phyloP scores from a whole-genome alignment of 1,284 basidiomycete genomes.

The Trichosporon sp. region DNA sequence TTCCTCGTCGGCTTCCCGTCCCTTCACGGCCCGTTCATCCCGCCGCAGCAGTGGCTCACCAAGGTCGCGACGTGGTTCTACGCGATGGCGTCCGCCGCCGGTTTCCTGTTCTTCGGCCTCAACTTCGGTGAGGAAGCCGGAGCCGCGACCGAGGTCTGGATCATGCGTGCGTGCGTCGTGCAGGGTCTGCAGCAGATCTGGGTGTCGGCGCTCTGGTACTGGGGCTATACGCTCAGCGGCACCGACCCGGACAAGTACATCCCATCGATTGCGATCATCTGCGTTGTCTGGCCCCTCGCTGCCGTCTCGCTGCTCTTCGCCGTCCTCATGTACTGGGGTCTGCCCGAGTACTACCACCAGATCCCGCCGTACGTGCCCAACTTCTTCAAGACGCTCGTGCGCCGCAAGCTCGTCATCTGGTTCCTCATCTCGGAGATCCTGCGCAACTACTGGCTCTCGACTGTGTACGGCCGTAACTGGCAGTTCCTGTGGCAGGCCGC shows the following conservation, averaged over 20 bases:
- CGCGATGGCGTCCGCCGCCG: slow-evolving; percentile 81
- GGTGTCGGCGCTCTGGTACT: slow-evolving; percentile 90
- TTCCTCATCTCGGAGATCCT: slow-evolving; percentile 86
- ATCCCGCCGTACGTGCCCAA: slow-evolving; percentile 89
- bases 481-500: slow-evolving; percentile 84
- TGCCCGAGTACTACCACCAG: slow-evolving; percentile 66
- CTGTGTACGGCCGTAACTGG: slow-evolving; percentile 84
- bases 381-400: slow-evolving; percentile 82
- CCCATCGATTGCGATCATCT: slow-evolving; percentile 60
- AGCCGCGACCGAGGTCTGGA: slow-evolving; percentile 89
- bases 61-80: slow-evolving; percentile 82
- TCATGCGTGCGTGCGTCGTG: slow-evolving; percentile 80
- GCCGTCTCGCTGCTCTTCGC: slow-evolving; percentile 72
- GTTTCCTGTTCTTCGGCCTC: slow-evolving; percentile 88
- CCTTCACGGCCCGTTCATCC: slow-evolving; percentile 65
- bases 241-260: slow-evolving; percentile 50
- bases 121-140: slow-evolving; percentile 96
- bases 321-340: slow-evolving; percentile 77
- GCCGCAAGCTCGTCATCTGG: slow-evolving; percentile 87
- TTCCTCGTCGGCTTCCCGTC: slow-evolving; percentile 85
- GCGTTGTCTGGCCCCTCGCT: slow-evolving; percentile 79
- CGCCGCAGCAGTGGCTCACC: slow-evolving; percentile 67
- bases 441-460: slow-evolving; percentile 89
- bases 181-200: slow-evolving; percentile 91
- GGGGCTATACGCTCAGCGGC: slow-evolving; percentile 76